Evolutionary conservation across 2,329 filamentous ascomycete species (phyloP), one percentile per base, ranked within the genome.

Genomic region (Pyrenochaeta sp.): DNA sequence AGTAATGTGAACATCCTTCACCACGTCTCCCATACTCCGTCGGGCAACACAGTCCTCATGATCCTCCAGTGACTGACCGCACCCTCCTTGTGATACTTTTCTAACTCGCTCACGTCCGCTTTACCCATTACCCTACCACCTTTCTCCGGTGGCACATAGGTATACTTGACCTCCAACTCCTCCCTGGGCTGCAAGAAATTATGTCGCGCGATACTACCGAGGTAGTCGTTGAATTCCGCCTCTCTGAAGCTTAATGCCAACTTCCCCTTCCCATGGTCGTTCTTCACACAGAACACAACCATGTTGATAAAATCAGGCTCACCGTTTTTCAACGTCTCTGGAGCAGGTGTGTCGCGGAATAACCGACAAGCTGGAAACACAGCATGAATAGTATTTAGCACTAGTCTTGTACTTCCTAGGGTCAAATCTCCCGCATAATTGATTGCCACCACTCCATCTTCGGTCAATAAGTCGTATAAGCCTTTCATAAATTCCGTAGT

Each of bases 371-470:
- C 87, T n/a, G 92, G 90, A 78, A 98, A 99, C 56, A 95, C 88
- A 28, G 86, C 78, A 61, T 84, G 84, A 75, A 98, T 93, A 32
- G 95, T 98, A 71, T 90, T 88, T 67, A 96, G 86, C 27, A 97
- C 86, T 32, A 94, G 87, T 54, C 86, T 86, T 12, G 94, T 90
- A 0, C 92, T 87, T 2, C 91, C 90, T 27, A 94, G 84, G 15
- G 85, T 80, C 52, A 98, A 85, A 76, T 98, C 93, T 50, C 93
- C 95, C 5, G 95, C 95, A 76, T 97, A 99, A 81, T 98, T 99
- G 76, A 99, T 95, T 5, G 93, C 94, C 69, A 97, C 90, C 13
- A 91, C 89, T 42, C 95, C 95, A 50, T 91, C 85, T 0, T 89
- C 86, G 62, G 88, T 91, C 45, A 99, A 83, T 6, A 98, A 84